phyloP scores from a whole-genome alignment of 1,139 yeast species.

The Candida tetrigidarum region DNA sequence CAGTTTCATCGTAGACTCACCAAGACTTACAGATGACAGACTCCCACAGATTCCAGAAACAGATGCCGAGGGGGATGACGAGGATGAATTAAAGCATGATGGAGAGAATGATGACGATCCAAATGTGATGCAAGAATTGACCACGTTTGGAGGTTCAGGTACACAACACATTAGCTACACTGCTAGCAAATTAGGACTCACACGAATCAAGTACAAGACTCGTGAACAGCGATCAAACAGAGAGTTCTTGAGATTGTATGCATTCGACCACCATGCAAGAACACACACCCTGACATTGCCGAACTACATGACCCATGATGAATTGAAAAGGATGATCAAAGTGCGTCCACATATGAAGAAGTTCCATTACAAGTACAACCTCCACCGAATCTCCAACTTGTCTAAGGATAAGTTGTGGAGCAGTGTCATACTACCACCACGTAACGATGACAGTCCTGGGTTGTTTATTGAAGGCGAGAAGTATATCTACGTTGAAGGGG shows the following conservation, averaged over 20 bases:
- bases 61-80: neutral
- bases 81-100: neutral
- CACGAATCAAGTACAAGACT: slow-evolving; percentile 25
- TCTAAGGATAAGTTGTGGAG: slow-evolving; percentile 55
- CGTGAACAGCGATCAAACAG: slow-evolving; percentile 54
- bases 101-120: neutral
- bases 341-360: slow-evolving; percentile 25
- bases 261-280: slow-evolving; percentile 47
- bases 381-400: slow-evolving; percentile 37
- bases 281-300: slow-evolving; percentile 18
- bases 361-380: slow-evolving; percentile 33
- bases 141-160: slow-evolving; percentile 11
- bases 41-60: slow-evolving; percentile 18
- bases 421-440: slow-evolving; percentile 50
- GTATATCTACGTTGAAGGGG: slow-evolving; percentile 26
- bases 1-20: slow-evolving; percentile 18
- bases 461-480: slow-evolving; percentile 25
- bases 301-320: slow-evolving; percentile 13
- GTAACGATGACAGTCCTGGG: slow-evolving; percentile 40
- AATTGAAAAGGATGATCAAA: slow-evolving; percentile 10
- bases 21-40: slow-evolving; percentile 30
- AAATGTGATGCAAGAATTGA: slow-evolving; percentile 14
- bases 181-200: neutral
- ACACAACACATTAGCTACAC: too few relatives aligned
- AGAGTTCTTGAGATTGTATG: slow-evolving; percentile 48